Evolutionary conservation across 1,284 basidiomycete genomes (phyloP).

Genomic region (Heterobasidion occidentale): DNA sequence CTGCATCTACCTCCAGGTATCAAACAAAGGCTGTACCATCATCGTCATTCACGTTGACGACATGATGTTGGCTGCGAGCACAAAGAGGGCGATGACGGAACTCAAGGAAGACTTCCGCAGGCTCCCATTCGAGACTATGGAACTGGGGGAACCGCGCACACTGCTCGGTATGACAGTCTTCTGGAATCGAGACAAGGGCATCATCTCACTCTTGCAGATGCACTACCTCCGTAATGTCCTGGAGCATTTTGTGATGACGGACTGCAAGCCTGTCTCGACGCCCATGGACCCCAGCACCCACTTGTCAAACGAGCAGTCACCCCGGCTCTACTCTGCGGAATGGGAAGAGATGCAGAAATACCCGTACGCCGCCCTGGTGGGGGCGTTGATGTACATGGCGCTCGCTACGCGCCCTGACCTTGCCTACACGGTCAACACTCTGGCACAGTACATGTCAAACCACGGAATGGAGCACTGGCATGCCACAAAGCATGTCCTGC

Average conservation of each 20-base stretch:
- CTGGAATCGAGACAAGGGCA: not conserved
- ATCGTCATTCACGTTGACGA: constrained; percentile 19
- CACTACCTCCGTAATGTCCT: not conserved
- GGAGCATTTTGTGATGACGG: not conserved
- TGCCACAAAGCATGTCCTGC: constrained; percentile 28
- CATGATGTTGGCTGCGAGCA: constrained; percentile 4
- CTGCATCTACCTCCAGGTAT: constrained; percentile 10
- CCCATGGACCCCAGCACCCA: not conserved
- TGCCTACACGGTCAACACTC: constrained; percentile 25
- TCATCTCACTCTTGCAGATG: not conserved
- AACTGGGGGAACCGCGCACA: not conserved
- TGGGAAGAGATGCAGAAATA: not conserved
- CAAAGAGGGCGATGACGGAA: not conserved
- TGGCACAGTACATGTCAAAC: constrained; percentile 23
- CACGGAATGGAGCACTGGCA: constrained; percentile 25
- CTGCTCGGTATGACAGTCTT: not conserved
- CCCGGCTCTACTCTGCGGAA: not conserved
- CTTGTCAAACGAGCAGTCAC: not conserved
- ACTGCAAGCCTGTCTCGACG: not conserved
- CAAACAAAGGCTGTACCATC: constrained; percentile 5
- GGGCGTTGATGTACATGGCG: not conserved
- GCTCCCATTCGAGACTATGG: not conserved
- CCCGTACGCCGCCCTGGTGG: not conserved
- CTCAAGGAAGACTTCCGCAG: not conserved
- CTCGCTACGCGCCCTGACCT: constrained; percentile 26